Conservation (phyloP, 768 basidiomycete genomes). For the Rhodotorula babjevae region DNA sequence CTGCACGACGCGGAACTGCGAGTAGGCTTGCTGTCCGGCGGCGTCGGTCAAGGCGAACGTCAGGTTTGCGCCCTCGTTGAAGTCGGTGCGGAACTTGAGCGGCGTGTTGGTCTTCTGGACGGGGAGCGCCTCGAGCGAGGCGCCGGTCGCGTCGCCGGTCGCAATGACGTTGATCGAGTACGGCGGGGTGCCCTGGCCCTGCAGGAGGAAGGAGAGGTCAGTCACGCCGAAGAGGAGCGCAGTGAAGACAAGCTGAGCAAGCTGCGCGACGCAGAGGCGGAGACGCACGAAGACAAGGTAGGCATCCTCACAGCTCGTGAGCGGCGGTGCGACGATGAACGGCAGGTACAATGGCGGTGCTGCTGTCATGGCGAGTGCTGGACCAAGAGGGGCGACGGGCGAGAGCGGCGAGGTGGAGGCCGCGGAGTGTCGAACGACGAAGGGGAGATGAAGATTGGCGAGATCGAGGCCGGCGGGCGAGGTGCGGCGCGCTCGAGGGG, state of each 20-base stretch:
- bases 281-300: slow-evolving; percentile 15
- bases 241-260: too few species aligned
- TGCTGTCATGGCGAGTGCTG: background rate
- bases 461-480: too few species aligned
- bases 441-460: too few species aligned
- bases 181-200: slow-evolving; percentile 20
- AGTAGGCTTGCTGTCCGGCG: slow-evolving; percentile 1
- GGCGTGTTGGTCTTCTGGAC: background rate
- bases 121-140: slow-evolving; percentile 13
- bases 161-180: slow-evolving; percentile 12
- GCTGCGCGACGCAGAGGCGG: too few species aligned
- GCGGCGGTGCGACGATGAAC: slow-evolving; percentile 10
- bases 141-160: background rate
- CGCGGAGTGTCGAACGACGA: too few species aligned
- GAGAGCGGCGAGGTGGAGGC: background rate
- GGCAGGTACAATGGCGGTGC: slow-evolving; percentile 1
- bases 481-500: too few species aligned
- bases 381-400: background rate
- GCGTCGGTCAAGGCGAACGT: slow-evolving; percentile 17
- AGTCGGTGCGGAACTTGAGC: slow-evolving; percentile 1
- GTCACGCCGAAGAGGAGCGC: too few species aligned
- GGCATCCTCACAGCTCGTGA: slow-evolving; percentile 2
- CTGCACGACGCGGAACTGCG: slow-evolving; percentile 20
- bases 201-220: background rate
- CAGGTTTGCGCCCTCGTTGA: slow-evolving; percentile 18